Evolutionary conservation across 176 grass and related monocot species (phyloP).

Genomic region (Ensete glaucum): DNA sequence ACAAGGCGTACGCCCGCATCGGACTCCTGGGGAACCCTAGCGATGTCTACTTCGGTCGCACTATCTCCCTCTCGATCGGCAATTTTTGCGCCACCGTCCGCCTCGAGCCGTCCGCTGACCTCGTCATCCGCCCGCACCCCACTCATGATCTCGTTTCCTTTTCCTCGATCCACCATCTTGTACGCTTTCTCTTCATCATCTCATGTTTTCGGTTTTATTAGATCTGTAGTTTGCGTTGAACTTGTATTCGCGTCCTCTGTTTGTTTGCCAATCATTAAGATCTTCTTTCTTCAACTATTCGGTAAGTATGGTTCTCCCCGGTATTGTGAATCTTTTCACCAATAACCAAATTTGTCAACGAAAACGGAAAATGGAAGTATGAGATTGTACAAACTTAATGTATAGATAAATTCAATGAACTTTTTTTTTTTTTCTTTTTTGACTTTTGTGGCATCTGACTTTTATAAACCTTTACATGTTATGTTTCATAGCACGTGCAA

Average conservation of each 20-base stretch:
- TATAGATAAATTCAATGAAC: too few relatives aligned
- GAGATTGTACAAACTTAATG: too few relatives aligned
- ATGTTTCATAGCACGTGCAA: background rate
- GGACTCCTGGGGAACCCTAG: slow-evolving; percentile 83
- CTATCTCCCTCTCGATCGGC: slow-evolving; percentile 52
- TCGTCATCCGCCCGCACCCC: slow-evolving; percentile 61
- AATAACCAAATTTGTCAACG: too few relatives aligned
- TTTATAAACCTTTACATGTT: background rate
- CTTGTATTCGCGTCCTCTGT: too few relatives aligned
- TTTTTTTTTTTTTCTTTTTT: too few relatives aligned
- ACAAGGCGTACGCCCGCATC: slow-evolving; percentile 40
- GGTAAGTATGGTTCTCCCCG: background rate
- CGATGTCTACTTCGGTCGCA: slow-evolving; percentile 57
- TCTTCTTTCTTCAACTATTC: too few relatives aligned
- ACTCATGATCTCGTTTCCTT: slow-evolving; percentile 65
- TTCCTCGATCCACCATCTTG: slow-evolving; percentile 43
- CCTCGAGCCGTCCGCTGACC: slow-evolving; percentile 41
- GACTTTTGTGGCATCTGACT: too few relatives aligned
- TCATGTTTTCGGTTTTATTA: too few relatives aligned
- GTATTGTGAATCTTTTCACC: too few relatives aligned
- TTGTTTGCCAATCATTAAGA: too few relatives aligned
- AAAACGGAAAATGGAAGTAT: too few relatives aligned
- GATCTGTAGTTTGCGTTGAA: too few relatives aligned
- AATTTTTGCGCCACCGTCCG: slow-evolving; percentile 63
- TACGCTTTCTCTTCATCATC: background rate